Evolutionary conservation across 1,284 basidiomycete genomes (phyloP).

Genomic region (Puccinia novopanici): DNA sequence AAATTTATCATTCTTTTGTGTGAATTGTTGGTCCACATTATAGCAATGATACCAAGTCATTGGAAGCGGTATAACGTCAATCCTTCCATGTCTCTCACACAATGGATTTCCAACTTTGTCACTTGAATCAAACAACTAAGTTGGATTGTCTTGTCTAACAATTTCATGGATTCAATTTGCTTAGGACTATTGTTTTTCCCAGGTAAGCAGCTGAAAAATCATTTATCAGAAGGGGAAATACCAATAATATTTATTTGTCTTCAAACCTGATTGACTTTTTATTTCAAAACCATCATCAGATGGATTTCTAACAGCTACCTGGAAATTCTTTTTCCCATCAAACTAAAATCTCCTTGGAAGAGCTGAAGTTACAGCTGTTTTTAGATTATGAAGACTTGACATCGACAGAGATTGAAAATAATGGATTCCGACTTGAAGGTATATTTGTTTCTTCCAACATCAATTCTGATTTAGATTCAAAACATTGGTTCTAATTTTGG

Average conservation of each 20-base stretch:
- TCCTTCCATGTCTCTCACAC: constrained; percentile 70
- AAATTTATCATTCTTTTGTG: neutral
- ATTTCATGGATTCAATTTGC: constrained; percentile 70
- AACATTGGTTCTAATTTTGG: constrained; percentile 54
- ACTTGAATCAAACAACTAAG: constrained; percentile 78
- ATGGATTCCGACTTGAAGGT: constrained; percentile 88
- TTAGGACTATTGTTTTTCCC: too few species aligned
- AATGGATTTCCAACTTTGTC: constrained; percentile 73
- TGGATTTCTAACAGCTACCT: constrained; percentile 88
- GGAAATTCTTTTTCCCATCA: constrained; percentile 87
- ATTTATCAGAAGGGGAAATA: too few species aligned
- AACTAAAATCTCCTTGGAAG: constrained; percentile 86
- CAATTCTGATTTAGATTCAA: neutral
- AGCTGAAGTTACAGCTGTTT: constrained; percentile 75
- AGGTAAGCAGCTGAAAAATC: too few species aligned
- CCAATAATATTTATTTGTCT: too few species aligned
- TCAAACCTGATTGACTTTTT: constrained; percentile 59
- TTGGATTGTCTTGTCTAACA: constrained; percentile 68
- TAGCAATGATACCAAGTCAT: constrained; percentile 79
- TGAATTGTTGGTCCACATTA: neutral
- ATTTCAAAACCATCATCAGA: constrained; percentile 57
- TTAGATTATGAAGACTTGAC: constrained; percentile 69
- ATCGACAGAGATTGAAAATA: constrained; percentile 57
- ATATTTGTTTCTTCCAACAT: constrained; percentile 56
- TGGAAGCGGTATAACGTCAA: constrained; percentile 88